Conservation (phyloP, 2,329 filamentous ascomycete genomes). For the Capronia americana region DNA sequence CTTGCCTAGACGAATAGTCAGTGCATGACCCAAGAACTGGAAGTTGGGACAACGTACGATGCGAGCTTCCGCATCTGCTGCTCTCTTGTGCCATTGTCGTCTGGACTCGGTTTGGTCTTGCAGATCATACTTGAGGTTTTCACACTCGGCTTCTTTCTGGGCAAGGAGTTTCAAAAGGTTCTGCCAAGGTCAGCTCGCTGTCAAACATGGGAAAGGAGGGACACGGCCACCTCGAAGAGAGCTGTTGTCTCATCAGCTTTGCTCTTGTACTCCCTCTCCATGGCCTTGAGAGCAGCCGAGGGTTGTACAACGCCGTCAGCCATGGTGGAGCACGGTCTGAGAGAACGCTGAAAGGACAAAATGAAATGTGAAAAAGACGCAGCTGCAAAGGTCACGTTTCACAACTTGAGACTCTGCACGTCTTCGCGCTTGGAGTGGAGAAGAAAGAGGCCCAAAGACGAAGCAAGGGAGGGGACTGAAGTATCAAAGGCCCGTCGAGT, state of each 20-base stretch:
- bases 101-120: conserved; percentile 33
- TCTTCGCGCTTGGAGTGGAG: not conserved
- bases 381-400: not conserved
- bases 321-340: conserved; percentile 13
- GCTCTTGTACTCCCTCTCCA: conserved; percentile 27
- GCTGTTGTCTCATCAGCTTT: conserved; percentile 19
- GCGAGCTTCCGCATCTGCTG: conserved; percentile 28
- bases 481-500: not conserved
- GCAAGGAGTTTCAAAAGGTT: conserved; percentile 23
- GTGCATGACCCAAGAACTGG: not conserved
- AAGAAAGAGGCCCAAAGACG: not conserved
- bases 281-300: conserved; percentile 11
- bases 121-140: conserved; percentile 32
- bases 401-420: not conserved
- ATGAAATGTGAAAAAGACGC: not conserved
- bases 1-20: conserved; percentile 22
- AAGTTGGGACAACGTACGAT: conserved; percentile 21
- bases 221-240: conserved; percentile 23
- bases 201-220: not conserved
- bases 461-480: not conserved
- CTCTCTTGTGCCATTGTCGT: conserved; percentile 34
- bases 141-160: conserved; percentile 21
- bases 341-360: not conserved
- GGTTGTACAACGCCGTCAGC: conserved; percentile 12
- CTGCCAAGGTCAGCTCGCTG: conserved; percentile 16